A percentile compares a stretch with the other conserved stretches of the same genome.
Conservation (phyloP, 192 early-diverging fungal species). For the Coemansia guatemalensis region DNA sequence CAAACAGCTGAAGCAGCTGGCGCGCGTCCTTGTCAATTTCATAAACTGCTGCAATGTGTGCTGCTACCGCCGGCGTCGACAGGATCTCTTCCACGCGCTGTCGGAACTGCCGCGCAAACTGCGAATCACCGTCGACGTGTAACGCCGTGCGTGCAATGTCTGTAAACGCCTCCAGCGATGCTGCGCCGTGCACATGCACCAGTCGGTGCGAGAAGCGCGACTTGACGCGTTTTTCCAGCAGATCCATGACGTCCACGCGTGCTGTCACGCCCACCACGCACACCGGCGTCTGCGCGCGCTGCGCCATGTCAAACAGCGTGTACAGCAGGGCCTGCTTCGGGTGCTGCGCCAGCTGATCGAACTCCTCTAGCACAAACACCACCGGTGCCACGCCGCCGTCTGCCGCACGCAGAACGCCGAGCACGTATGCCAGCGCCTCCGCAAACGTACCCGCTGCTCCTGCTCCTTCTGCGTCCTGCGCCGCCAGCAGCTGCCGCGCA, state of each 20-base stretch:
- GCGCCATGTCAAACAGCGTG: conserved; percentile 89
- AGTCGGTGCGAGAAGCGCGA: conserved; percentile 90
- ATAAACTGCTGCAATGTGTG: conserved; percentile 20
- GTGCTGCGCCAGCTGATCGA: conserved; percentile 89
- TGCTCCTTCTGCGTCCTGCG: conserved; percentile 54
- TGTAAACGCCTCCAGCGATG: conserved; percentile 58
- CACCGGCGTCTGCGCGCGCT: conserved; percentile 80
- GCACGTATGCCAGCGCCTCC: conserved; percentile 38
- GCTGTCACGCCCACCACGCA: conserved; percentile 84
- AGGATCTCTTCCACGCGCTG: conserved; percentile 27
- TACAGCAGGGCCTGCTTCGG: conserved; percentile 93
- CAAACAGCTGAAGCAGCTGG: conserved; percentile 29
- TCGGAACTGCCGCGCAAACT: conserved; percentile 55
- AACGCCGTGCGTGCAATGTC: conserved; percentile 59
- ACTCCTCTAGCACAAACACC: conserved; percentile 90
- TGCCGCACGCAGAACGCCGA: conserved; percentile 30
- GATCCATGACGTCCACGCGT: conserved; percentile 75
- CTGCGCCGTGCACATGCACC: conserved; percentile 66
- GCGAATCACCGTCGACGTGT: conserved; percentile 8
- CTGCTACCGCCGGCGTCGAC: conserved; percentile 7
- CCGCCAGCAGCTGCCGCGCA: conserved; percentile 72
- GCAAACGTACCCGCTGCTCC: conserved; percentile 44
- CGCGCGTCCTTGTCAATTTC: conserved; percentile 43
- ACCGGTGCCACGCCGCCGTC: conserved; percentile 36
- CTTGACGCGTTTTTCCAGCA: conserved; percentile 93